These are phyloP conservation scores for Colletotrichum scovillei DNA, from an alignment of 2,329 filamentous ascomycete species.

Conservation along the genomic window DNA sequence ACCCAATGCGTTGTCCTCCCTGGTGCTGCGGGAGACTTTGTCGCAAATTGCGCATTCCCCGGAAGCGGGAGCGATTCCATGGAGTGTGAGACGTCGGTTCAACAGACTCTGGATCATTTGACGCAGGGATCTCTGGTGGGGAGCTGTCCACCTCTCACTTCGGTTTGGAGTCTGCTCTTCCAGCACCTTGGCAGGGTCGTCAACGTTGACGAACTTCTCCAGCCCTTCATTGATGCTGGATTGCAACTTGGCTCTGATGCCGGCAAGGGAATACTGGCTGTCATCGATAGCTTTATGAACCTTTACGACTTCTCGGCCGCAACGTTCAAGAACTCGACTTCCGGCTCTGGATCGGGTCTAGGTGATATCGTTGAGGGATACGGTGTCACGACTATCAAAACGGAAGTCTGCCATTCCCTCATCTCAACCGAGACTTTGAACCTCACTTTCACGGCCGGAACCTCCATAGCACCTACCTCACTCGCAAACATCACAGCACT, in stretches of 20 bases:
- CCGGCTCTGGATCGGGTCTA: constrained; percentile 40
- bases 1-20: constrained; percentile 41
- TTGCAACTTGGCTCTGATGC: neutral
- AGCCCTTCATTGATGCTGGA: constrained; percentile 18
- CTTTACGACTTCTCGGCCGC: constrained; percentile 44
- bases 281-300: constrained; percentile 15
- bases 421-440: constrained; percentile 45
- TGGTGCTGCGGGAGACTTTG: constrained; percentile 33
- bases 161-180: constrained; percentile 43
- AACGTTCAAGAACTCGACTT: constrained; percentile 39
- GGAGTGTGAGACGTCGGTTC: constrained; percentile 46
- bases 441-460: constrained; percentile 47
- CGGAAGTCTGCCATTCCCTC: constrained; percentile 48
- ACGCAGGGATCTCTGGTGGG: constrained; percentile 49
- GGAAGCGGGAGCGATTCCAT: constrained; percentile 43
- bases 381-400: constrained; percentile 44
- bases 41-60: constrained; percentile 48
- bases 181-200: constrained; percentile 43
- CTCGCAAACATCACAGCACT: constrained; percentile 17
- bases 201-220: constrained; percentile 19
- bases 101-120: constrained; percentile 47
- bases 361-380: constrained; percentile 47
- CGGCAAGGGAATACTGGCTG: neutral
- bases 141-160: constrained; percentile 48
- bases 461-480: constrained; percentile 40